Conservation (phyloP, 768 basidiomycete genomes). For the Russula griseocarnosa region DNA sequence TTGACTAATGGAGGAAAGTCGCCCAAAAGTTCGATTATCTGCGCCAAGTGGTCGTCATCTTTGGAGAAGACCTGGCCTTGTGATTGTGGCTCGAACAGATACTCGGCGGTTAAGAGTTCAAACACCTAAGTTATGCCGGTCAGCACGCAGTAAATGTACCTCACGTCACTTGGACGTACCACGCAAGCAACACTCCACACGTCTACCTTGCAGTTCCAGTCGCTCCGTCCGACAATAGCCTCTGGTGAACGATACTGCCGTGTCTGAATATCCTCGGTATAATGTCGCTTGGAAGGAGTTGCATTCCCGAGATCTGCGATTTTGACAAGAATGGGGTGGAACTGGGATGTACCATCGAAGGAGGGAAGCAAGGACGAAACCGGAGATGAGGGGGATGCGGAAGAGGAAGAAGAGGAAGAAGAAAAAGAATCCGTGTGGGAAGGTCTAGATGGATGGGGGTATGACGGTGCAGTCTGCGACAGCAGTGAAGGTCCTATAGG, state of each 20-base stretch:
- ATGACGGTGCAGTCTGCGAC: conserved; percentile 33
- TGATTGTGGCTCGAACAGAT: conserved; percentile 85
- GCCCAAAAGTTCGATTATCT: conserved; percentile 88
- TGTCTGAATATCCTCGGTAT: conserved; percentile 95
- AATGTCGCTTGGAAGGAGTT: conserved; percentile 85
- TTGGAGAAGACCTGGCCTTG: conserved; percentile 80
- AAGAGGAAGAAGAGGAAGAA: conserved; percentile 13
- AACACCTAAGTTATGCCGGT: conserved; percentile 52
- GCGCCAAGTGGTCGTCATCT: conserved; percentile 95
- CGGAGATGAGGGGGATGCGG: conserved; percentile 1
- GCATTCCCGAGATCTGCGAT: conserved; percentile 95
- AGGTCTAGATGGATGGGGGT: neutral
- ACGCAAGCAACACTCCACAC: conserved; percentile 92
- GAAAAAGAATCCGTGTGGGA: neutral
- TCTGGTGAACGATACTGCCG: conserved; percentile 94
- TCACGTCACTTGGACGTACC: conserved; percentile 40
- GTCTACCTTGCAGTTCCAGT: conserved; percentile 84
- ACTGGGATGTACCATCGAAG: conserved; percentile 16
- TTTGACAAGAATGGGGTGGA: conserved; percentile 68
- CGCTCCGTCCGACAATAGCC: conserved; percentile 80
- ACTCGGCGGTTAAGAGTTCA: conserved; percentile 87
- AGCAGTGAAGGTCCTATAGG: conserved; percentile 37
- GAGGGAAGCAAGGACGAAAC: conserved; percentile 7
- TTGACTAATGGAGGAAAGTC: conserved; percentile 70
- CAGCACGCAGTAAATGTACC: neutral